These are phyloP conservation scores for Colletotrichum limetticola DNA, from an alignment of 2,329 filamentous ascomycete genomes.

Conservation along the genomic window DNA sequence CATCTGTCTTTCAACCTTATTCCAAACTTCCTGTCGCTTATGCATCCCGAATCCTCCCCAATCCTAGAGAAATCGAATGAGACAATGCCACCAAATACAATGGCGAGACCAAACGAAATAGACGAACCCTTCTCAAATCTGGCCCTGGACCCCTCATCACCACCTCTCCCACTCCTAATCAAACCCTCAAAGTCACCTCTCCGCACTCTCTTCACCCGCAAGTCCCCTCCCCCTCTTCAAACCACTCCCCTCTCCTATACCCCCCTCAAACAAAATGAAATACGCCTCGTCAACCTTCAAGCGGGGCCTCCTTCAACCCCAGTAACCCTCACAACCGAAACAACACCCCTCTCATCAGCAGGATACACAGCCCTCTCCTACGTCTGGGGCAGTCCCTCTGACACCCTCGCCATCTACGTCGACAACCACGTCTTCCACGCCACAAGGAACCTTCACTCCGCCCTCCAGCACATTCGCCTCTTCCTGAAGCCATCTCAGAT, in stretches of 20 bases:
- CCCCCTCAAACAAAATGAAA: background rate
- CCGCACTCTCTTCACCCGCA: background rate
- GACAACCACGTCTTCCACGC: conserved; percentile 18
- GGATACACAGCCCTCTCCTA: conserved; percentile 36
- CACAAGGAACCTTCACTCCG: background rate
- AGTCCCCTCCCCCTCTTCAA: background rate
- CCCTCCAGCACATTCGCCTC: conserved; percentile 26
- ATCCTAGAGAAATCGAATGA: too few species aligned
- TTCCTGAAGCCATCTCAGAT: conserved; percentile 11
- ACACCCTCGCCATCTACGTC: conserved; percentile 2
- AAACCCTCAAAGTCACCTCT: background rate
- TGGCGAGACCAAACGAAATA: too few species aligned
- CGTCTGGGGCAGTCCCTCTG: conserved; percentile 32
- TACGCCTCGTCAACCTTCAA: background rate
- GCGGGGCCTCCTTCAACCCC: background rate
- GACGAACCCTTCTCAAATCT: background rate
- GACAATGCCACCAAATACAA: too few species aligned
- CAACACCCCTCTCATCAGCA: background rate
- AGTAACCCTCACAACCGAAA: background rate
- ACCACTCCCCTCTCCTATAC: background rate
- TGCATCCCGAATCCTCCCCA: too few species aligned
- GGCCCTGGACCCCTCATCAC: background rate
- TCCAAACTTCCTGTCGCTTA: too few species aligned
- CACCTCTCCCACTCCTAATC: background rate
- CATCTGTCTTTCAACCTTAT: background rate